phyloP scores from a whole-genome alignment of 495 filamentous ascomycete genomes.

The Penicillium cataractarum region DNA sequence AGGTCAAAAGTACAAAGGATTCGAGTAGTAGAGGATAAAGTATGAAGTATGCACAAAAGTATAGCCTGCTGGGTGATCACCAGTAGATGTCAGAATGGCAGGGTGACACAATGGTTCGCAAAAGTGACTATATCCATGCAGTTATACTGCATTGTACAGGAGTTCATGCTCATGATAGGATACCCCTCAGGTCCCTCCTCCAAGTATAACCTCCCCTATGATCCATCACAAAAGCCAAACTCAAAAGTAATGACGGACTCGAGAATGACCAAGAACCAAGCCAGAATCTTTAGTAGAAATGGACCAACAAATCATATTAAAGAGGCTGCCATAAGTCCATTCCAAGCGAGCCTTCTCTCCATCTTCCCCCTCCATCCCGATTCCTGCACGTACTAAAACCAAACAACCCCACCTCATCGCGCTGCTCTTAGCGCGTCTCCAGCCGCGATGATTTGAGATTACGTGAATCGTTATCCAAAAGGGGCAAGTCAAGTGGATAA shows the following conservation, averaged over 20 bases:
- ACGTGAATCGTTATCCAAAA: not conserved
- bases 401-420: not conserved
- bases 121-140: not conserved
- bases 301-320: too few relatives aligned
- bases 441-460: conserved; percentile 4
- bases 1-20: not conserved
- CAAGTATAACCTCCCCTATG: not conserved
- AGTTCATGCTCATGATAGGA: too few relatives aligned
- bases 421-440: not conserved
- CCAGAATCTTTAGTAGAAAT: too few relatives aligned
- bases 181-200: too few relatives aligned
- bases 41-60: not conserved
- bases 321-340: not conserved
- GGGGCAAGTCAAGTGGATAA: not conserved
- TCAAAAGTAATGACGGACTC: not conserved
- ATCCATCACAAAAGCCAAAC: not conserved
- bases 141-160: too few relatives aligned
- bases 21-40: not conserved
- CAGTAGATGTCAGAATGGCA: not conserved
- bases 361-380: too few relatives aligned
- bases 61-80: too few relatives aligned
- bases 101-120: conserved; percentile 2
- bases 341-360: conserved; percentile 2
- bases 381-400: not conserved
- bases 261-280: not conserved